These are phyloP conservation scores for Fusarium setosum DNA, from an alignment of 2,329 filamentous ascomycete genomes.

Conservation along the genomic window DNA sequence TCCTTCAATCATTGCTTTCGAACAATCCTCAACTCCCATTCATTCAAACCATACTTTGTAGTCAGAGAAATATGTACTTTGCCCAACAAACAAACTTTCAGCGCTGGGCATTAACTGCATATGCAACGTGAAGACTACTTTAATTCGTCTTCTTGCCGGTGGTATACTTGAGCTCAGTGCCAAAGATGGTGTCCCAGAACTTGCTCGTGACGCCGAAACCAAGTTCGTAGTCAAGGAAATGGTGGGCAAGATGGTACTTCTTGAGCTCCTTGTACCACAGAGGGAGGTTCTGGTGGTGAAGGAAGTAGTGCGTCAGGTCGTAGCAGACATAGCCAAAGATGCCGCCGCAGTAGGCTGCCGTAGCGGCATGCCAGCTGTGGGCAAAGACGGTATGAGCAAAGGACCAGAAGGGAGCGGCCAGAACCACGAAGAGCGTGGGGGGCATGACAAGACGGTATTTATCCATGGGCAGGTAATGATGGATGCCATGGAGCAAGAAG, in stretches of 20 bases:
- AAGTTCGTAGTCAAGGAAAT: slow-evolving; percentile 98
- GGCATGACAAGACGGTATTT: slow-evolving; percentile 98
- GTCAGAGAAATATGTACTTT: slow-evolving; percentile 33
- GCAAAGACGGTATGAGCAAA: slow-evolving; percentile 85
- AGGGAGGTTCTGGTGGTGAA: slow-evolving; percentile 94
- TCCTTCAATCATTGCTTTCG: slow-evolving; percentile 40
- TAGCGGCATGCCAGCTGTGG: slow-evolving; percentile 86
- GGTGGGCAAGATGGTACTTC: slow-evolving; percentile 97
- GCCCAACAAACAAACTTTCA: not conserved
- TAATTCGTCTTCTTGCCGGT: slow-evolving; percentile 50
- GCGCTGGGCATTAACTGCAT: slow-evolving; percentile 3
- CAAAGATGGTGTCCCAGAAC: slow-evolving; percentile 95
- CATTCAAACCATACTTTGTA: slow-evolving; percentile 24
- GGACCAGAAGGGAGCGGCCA: slow-evolving; percentile 93
- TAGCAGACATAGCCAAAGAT: slow-evolving; percentile 97
- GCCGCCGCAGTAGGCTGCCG: slow-evolving; percentile 85
- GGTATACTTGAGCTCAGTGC: slow-evolving; percentile 76
- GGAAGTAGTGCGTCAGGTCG: slow-evolving; percentile 97
- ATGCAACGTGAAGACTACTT: slow-evolving; percentile 3
- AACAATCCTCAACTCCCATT: slow-evolving; percentile 28
- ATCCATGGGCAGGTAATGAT: slow-evolving; percentile 99
- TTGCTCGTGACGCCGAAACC: slow-evolving; percentile 96
- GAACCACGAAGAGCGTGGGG: slow-evolving; percentile 83
- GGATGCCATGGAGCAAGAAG: slow-evolving; percentile 95
- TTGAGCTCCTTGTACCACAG: slow-evolving; percentile 91